Base-by-base conservation (phyloP, 257 asterid genomes). In the Datura wrightii region DNA sequence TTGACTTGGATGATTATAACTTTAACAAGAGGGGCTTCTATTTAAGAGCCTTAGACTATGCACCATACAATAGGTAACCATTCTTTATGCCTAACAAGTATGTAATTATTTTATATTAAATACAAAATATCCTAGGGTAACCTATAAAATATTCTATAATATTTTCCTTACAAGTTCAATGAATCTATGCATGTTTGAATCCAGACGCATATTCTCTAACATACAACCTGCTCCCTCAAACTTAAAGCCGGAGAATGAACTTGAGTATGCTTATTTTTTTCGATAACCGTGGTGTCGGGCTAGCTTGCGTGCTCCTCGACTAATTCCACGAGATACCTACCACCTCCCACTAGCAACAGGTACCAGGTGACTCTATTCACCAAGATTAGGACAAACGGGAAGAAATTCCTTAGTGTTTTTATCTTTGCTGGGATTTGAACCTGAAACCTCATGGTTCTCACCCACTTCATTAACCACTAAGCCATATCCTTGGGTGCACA, bases 1-100 rank as follows among this genome's bases (percentile, higher is more conserved):
- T 46, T 24, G 59, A 74, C n/a, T 48, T 13, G 18, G 55, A 74
- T 74, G 80, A 74, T 74, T 74, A 39, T 69, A 48, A 48, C 80
- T 48, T 74, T 50, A 6, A 74, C n/a, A 10, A 11, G 80, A 74
- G 59, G n/a, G 13, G 13, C 24, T 74, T 74, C 80, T 74, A 19
- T 74, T 74, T 74, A 19, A 10, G 42, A 19, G 59, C 80, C 59
- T 74, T 14, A 66, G 13, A 19, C 3, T 74, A 19, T 2, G 42
- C n/a, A 11, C 24, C 42, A 74, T 74, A 74, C 0, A 4, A 18
- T 74, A 24, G 60, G 59, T 74, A 74, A 74, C 41, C 13, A 7
- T 74, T 74, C 39, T 19, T 8, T 11, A 74, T 74, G 80, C 60
- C 10, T 74, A 74, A 74, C 59, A 24, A 48, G 19, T 11, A 48